Evolutionary conservation across 768 basidiomycete species (phyloP).

Genomic region (Clavulina sp.): DNA sequence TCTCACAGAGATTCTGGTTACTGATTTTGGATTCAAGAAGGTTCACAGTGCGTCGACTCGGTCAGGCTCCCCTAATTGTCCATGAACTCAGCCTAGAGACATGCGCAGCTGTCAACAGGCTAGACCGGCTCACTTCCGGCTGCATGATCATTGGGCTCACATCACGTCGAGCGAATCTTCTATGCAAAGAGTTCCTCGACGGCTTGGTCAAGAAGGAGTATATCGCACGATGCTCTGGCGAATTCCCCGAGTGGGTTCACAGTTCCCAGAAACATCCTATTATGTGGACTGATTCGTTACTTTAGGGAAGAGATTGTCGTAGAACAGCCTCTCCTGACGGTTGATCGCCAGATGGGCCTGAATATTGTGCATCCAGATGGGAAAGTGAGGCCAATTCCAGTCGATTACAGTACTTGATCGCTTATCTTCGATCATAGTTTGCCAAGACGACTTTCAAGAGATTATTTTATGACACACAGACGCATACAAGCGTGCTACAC

Average conservation of each 20-base stretch:
- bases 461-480: conserved; percentile 59
- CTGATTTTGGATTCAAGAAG: conserved; percentile 67
- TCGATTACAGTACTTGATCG: background rate
- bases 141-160: conserved; percentile 78
- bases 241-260: conserved; percentile 64
- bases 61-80: no score
- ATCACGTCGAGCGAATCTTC: conserved; percentile 31
- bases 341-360: conserved; percentile 92
- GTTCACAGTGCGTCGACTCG: conserved; percentile 59
- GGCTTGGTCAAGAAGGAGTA: conserved; percentile 84
- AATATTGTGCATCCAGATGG: conserved; percentile 93
- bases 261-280: background rate
- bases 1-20: conserved; percentile 66
- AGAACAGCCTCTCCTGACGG: conserved; percentile 72
- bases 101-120: conserved; percentile 70
- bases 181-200: conserved; percentile 49
- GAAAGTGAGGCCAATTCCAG: conserved; percentile 37
- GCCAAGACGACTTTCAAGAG: conserved; percentile 81
- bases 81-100: no score
- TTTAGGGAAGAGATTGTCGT: conserved; percentile 62
- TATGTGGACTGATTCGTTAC: background rate
- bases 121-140: conserved; percentile 89
- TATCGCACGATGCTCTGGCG: conserved; percentile 68
- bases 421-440: conserved; percentile 26
- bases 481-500: conserved; percentile 71